Evolutionary conservation across 2,329 filamentous ascomycete species (phyloP).

Genomic region (Claviceps arundinis): DNA sequence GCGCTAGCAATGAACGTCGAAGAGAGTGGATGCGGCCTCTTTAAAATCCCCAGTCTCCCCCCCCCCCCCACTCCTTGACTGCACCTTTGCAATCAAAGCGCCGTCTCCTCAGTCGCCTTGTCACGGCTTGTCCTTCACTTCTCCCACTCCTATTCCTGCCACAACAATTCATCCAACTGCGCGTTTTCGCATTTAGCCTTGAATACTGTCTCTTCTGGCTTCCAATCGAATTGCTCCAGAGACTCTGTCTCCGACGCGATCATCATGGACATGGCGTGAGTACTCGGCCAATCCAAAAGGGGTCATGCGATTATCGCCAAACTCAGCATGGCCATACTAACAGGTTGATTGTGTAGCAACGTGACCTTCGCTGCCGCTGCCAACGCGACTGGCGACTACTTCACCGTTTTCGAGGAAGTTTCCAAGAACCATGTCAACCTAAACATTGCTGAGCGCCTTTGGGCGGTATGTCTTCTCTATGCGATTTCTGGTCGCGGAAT

Average conservation of each 20-base stretch:
- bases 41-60: conserved; percentile 8
- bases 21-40: not conserved
- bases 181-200: not conserved
- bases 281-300: conserved; percentile 5
- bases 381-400: conserved; percentile 37
- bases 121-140: not conserved
- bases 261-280: conserved; percentile 23
- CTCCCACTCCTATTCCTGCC: not conserved
- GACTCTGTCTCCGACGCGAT: conserved; percentile 1
- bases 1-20: not conserved
- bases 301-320: conserved; percentile 1
- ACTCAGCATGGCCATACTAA: not conserved
- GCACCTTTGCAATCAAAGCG: not conserved
- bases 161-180: not conserved
- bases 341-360: conserved; percentile 27
- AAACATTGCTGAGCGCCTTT: conserved; percentile 75
- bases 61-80: not conserved
- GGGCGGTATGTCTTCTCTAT: conserved; percentile 49
- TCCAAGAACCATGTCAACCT: conserved; percentile 70
- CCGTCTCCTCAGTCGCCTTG: not conserved
- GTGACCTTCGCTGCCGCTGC: conserved; percentile 33
- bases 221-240: not conserved
- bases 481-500: not conserved
- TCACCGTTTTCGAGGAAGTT: conserved; percentile 48
- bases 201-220: not conserved